Evolutionary conservation across 805 yeast species (phyloP).

Genomic region (Spathaspora passalidarum): DNA sequence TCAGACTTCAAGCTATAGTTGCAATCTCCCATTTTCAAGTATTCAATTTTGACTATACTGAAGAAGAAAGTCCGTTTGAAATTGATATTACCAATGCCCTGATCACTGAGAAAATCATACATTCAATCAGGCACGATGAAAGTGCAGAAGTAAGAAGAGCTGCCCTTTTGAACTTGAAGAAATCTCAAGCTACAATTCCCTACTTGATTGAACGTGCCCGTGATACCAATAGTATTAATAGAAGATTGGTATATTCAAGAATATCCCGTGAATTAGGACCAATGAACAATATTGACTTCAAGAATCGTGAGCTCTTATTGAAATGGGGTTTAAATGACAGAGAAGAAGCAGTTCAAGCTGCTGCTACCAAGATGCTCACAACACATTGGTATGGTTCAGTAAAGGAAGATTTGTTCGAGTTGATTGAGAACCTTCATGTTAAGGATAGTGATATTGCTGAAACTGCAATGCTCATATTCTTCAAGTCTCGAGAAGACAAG

Average conservation of each 20-base stretch:
- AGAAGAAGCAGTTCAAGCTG: slow-evolving; percentile 66
- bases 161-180: slow-evolving; percentile 67
- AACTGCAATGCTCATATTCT: slow-evolving; percentile 60
- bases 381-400: slow-evolving; percentile 68
- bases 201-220: slow-evolving; percentile 76
- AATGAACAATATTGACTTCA: slow-evolving; percentile 47
- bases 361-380: slow-evolving; percentile 70
- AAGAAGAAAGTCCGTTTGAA: slow-evolving; percentile 37
- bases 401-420: slow-evolving; percentile 66
- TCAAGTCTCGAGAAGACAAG: slow-evolving; percentile 61
- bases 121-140: slow-evolving; percentile 70
- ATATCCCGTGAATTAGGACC: slow-evolving; percentile 67
- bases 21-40: slow-evolving; percentile 76
- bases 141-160: slow-evolving; percentile 89
- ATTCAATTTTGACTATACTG: slow-evolving; percentile 28
- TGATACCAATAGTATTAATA: slow-evolving; percentile 67
- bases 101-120: slow-evolving; percentile 24
- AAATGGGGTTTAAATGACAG: slow-evolving; percentile 88
- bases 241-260: slow-evolving; percentile 70
- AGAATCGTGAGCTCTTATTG: slow-evolving; percentile 62
- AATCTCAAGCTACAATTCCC: slow-evolving; percentile 50
- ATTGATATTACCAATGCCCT: slow-evolving; percentile 6
- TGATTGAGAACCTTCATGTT: slow-evolving; percentile 71
- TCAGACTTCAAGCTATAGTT: slow-evolving; percentile 81
- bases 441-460: slow-evolving; percentile 66